phyloP scores from a whole-genome alignment of 192 early-diverging fungal genomes.

The Rhizophagus prolifer region DNA sequence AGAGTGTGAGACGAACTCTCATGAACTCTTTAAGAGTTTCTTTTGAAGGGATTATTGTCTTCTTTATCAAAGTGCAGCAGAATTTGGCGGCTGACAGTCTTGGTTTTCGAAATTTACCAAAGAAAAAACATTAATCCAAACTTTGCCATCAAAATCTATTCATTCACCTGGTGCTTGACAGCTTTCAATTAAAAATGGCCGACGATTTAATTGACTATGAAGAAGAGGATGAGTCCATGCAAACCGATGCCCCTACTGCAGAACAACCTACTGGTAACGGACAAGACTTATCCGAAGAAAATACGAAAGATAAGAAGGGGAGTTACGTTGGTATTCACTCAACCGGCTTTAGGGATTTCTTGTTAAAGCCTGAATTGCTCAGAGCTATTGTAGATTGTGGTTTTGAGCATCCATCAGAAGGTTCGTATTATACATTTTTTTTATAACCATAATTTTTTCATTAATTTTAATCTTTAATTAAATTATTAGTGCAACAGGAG shows the following conservation, averaged over 20 bases:
- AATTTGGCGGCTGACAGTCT: conserved; percentile 3
- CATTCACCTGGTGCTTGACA: conserved; percentile 12
- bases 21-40: background rate
- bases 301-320: conserved; percentile 90
- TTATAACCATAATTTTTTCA: background rate
- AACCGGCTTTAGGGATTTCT: conserved; percentile 97
- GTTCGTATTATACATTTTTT: conserved; percentile 37
- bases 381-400: conserved; percentile 97
- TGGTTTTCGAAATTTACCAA: conserved; percentile 1
- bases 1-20: background rate
- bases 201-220: conserved; percentile 98
- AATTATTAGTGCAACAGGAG: conserved; percentile 87
- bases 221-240: conserved; percentile 83
- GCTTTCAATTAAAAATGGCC: conserved; percentile 36
- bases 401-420: conserved; percentile 99
- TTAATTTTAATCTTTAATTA: background rate
- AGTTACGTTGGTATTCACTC: conserved; percentile 98
- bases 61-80: background rate
- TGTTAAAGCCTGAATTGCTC: conserved; percentile 94
- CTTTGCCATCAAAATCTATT: conserved; percentile 24
- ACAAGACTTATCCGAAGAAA: conserved; percentile 47
- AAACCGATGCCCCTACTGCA: conserved; percentile 49
- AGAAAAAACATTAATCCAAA: background rate
- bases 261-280: conserved; percentile 40
- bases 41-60: background rate